Conservation (phyloP, 2,329 filamentous ascomycete genomes). For the Aspergillus texensis region DNA sequence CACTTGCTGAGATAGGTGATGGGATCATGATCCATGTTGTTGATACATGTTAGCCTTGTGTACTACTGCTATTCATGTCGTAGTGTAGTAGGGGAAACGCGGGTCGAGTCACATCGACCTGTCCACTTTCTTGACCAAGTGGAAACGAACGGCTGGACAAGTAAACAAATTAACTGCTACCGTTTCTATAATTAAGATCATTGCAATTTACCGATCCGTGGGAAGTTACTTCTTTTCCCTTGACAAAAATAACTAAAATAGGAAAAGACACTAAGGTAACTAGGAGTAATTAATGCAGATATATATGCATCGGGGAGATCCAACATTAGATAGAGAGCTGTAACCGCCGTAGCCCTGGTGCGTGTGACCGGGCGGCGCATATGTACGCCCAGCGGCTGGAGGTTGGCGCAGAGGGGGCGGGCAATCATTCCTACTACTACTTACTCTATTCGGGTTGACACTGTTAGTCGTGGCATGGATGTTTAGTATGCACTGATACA, state of each 20-base stretch:
- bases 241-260: too few relatives aligned
- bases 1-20: not conserved
- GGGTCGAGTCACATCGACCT: not conserved
- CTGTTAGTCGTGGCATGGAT: conserved; percentile 2
- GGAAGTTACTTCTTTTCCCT: not conserved
- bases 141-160: not conserved
- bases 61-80: not conserved
- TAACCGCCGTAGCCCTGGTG: not conserved
- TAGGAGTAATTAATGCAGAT: not conserved
- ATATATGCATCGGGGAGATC: not conserved
- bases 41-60: not conserved
- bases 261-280: too few relatives aligned
- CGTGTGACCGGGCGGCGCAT: not conserved
- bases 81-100: not conserved
- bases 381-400: not conserved
- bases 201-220: not conserved
- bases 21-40: not conserved
- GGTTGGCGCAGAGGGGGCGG: not conserved
- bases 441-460: not conserved
- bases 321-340: not conserved
- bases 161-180: not conserved
- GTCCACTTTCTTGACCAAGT: not conserved
- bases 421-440: not conserved
- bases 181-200: not conserved
- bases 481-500: not conserved